Percentiles rank a stretch among this genome's conserved stretches.
phyloP scores from a whole-genome alignment of 2,329 filamentous ascomycete genomes.

The Zelopaecilomyces penicillatus region DNA sequence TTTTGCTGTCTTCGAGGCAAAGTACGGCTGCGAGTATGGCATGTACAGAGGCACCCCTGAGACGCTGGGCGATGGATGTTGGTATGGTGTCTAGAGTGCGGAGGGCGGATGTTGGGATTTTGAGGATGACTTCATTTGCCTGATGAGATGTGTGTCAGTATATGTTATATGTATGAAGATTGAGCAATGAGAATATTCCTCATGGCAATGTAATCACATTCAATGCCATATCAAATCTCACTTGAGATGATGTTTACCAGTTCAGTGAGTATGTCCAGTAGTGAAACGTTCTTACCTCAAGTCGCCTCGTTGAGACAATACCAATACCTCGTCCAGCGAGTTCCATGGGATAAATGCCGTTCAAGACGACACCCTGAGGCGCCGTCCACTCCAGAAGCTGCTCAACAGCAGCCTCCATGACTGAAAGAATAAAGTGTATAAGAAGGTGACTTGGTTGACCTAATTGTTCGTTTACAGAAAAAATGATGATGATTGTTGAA shows the following conservation, averaged over 20 bases:
- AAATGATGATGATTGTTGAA: too few relatives aligned
- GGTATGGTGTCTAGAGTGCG: conserved; percentile 56
- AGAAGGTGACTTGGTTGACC: background rate
- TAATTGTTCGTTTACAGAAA: background rate
- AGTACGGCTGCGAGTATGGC: conserved; percentile 64
- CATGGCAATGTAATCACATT: background rate
- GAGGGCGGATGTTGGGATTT: conserved; percentile 55
- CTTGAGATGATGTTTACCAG: too few relatives aligned
- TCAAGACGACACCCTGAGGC: conserved; percentile 54
- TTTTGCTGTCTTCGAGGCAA: conserved; percentile 38
- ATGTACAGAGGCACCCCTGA: conserved; percentile 54
- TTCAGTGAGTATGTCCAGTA: background rate
- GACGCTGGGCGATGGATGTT: conserved; percentile 38
- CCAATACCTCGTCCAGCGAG: conserved; percentile 71
- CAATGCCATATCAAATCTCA: too few relatives aligned
- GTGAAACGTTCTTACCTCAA: conserved; percentile 44
- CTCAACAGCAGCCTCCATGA: conserved; percentile 21
- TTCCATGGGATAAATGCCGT: conserved; percentile 56
- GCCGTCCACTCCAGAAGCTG: conserved; percentile 62
- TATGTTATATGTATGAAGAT: background rate
- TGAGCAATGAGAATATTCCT: too few relatives aligned
- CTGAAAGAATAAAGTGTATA: too few relatives aligned
- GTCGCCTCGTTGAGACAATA: conserved; percentile 58
- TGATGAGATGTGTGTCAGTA: conserved; percentile 12
- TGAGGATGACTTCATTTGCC: conserved; percentile 48